Evolutionary conservation across 2,329 filamentous ascomycete species (phyloP), one percentile per base, ranked within the genome.

Genomic region (Penicillium sclerotigenum): DNA sequence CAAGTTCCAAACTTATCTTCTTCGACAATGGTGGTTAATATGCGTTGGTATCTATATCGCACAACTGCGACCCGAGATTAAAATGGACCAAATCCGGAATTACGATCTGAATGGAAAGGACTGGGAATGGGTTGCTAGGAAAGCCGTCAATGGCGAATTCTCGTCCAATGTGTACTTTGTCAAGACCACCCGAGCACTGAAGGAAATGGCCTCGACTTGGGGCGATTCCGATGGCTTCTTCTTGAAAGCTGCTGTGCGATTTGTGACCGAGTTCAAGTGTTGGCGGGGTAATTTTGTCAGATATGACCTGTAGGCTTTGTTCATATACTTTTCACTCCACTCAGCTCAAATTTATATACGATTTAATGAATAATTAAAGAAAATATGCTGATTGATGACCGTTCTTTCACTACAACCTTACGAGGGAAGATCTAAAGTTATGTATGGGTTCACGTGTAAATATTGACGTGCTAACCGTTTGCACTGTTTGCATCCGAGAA

Each of bases 1-100:
- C 14, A 83, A 85, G 66, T 87, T 87, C 65, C 93, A 96, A 64
- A 72, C 91, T 43, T 78, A 78, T 22, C 77, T 99, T 5, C 80
- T 97, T 9, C 81, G 89, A 37, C 87, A 96, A 71, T 97, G 94
- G 91, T 96, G 91, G 89, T 77, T 99, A 5, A 82, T 96, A 40
- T 85, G 88, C 0, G 73, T 97, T 40, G 83, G 86, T 0, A 83
- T 92, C 11, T 97, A 94, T 69, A 84, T 96, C 51, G 77, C 86
- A 2, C 87, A 90, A 67, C 76, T 88, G 26, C 82, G 93, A 20
- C 94, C 92, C 0, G 77, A 80, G 56, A 84, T 96, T 54, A 82
- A 88, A 52, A 76, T 83, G n/a, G 82, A 87, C 54, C 80, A 82
- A 28, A 81, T 94, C 55, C 78, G 80, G 5, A 71, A 79, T 0